Evolutionary conservation across 2,329 filamentous ascomycete species (phyloP).

Genomic region (Penicillium sp.): DNA sequence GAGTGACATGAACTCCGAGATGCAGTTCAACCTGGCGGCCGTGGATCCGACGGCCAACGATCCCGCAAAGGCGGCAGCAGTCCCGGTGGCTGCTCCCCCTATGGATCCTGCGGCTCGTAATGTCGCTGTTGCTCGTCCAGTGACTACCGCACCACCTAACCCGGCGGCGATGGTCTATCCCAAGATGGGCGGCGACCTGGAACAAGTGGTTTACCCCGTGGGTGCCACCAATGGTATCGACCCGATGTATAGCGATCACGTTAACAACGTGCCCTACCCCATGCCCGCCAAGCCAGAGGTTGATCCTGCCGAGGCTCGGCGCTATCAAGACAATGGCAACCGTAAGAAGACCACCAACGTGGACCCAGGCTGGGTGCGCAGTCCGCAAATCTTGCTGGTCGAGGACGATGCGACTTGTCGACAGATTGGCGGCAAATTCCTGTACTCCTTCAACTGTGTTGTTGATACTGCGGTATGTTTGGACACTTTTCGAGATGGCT

Average conservation of each 20-base stretch:
- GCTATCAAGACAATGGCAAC: slow-evolving; percentile 51
- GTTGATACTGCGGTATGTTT: slow-evolving; percentile 68
- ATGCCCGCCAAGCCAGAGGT: slow-evolving; percentile 68
- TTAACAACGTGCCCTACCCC: slow-evolving; percentile 90
- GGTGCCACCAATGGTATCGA: slow-evolving; percentile 91
- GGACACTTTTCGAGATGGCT: neutral
- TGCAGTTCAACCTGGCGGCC: slow-evolving; percentile 67
- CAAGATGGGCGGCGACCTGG: slow-evolving; percentile 63
- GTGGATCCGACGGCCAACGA: slow-evolving; percentile 68
- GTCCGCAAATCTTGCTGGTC: slow-evolving; percentile 84
- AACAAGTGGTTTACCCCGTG: slow-evolving; percentile 85
- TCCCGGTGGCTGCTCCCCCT: slow-evolving; percentile 62
- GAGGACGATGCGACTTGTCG: slow-evolving; percentile 77
- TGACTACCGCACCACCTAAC: slow-evolving; percentile 54
- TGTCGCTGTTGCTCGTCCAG: slow-evolving; percentile 48
- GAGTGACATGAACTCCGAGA: slow-evolving; percentile 69
- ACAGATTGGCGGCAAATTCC: slow-evolving; percentile 69
- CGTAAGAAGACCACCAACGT: slow-evolving; percentile 67
- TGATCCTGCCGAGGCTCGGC: slow-evolving; percentile 56
- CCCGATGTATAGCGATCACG: slow-evolving; percentile 91
- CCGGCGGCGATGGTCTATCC: slow-evolving; percentile 56
- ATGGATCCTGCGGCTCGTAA: slow-evolving; percentile 58
- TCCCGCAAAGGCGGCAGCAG: slow-evolving; percentile 61
- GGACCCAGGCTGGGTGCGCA: slow-evolving; percentile 69
- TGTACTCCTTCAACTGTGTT: slow-evolving; percentile 68